Evolutionary conservation across 1,284 basidiomycete species (phyloP), one percentile per base, ranked within the genome.

Genomic region (Xerocomus amazonicus): DNA sequence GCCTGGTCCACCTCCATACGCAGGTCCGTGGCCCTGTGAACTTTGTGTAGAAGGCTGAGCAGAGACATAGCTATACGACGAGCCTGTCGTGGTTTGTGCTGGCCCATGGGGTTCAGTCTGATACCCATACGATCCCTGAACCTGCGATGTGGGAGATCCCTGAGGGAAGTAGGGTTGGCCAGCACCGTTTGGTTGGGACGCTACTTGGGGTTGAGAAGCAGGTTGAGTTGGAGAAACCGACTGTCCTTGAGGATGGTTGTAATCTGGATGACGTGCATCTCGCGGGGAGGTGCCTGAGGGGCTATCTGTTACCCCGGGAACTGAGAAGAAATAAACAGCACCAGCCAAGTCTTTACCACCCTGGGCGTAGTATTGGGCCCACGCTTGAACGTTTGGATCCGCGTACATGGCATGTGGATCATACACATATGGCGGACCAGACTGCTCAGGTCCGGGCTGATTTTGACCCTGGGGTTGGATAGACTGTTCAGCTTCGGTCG

Each of bases 321-420:
- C 79, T 4, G 79, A 81, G 47, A 84, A 65, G 59, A 90, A 90
- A 67, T 90, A 90, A 32, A 90, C 83, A 9, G 81, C 72, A 7
- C 87, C 87, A 2, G 83, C 79, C 0, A 73, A 66, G 55, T 89
- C 87, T 34, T 68, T 79, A 3, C 87, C 87, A 26, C 87, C 87
- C 50, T 84, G 79, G 0, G 81, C 80, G 59, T 90, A 90, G 63
- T 90, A 91, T 56, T 81, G 77, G 4, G 87, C 88, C 88, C 87
- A 90, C 0, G 84, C 84, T 58, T 89, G 85, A 8, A 82, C 86
- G 56, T 87, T 87, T 33, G 80, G 76, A 59, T 90, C 87, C 5
- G 78, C 63, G 57, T 90, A 90, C 14, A 77, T 79, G 28, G 70
- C 70, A 35, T 73, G 76, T 3, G 87, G 84, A 56, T 89, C 79